Base-by-base conservation (phyloP, 202 grass and related monocot species). In the Panicum virgatum region DNA sequence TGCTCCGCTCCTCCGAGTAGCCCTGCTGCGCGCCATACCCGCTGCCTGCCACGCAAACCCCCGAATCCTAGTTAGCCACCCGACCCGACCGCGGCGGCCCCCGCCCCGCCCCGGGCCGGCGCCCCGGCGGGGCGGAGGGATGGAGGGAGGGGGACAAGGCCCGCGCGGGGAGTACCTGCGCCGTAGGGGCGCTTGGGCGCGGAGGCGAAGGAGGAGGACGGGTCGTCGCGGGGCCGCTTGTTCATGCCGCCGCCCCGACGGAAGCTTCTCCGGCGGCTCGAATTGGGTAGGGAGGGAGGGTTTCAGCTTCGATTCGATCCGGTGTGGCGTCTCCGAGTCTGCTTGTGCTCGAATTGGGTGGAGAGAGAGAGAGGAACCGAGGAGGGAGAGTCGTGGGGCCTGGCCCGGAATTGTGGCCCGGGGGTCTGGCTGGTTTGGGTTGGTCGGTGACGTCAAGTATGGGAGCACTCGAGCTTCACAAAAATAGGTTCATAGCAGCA, bases 1-100 rank as follows among this genome's bases (percentile, higher is more conserved):
- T 89, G 46, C 16, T 85, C 52, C 72, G 85, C 47, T 98, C 96
- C 30, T 95, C 92, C 52, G 57, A 83, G 62, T 57, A 72, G 6
- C 67, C 84, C 43, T 81, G 37, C 43, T 73, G 34, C 20, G 6
- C 66, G 47, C 82, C 77, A 47, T 81, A 77, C 20, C 81, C 75
- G n/a, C 45, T 16, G 44, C 73, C 74, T 75, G 53, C 48, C 38
- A 62, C 59, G 57, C 74, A 86, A 50, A 74, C 9, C 26, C 37
- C 38, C 16, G 53, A 78, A 77, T 61, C 52, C 73, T 73, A 81
- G 39, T 84, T 47, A 80, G 64, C 29, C 75, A 62, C 60, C 16
- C 14, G 23, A 26, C 14, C 7, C 44, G 62, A 38, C 62, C 18
- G 59, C 44, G 5, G 38, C 23, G 2, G 15, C 32, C 32, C 32